A percentile compares a stretch with the other conserved stretches of the same genome.
Conservation (phyloP, 371 early-diverging fungal genomes). For the Mortierella sp. region DNA sequence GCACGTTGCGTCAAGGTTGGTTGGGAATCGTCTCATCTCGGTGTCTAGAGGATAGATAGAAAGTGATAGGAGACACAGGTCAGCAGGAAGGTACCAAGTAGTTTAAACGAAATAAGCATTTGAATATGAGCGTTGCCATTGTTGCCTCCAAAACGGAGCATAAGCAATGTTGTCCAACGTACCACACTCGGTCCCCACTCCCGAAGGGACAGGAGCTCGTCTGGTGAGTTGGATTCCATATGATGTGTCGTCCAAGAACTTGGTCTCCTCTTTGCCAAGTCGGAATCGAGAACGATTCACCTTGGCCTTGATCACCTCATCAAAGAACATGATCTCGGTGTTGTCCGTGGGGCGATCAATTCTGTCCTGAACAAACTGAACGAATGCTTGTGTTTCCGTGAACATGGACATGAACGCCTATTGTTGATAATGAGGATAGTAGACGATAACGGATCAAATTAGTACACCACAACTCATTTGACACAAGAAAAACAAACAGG, state of each 20-base stretch:
- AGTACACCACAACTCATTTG: not conserved
- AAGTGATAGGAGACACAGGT: not conserved
- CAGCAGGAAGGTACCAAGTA: not conserved
- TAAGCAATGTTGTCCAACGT: not conserved
- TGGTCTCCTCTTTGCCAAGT: conserved; percentile 82
- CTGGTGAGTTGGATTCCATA: conserved; percentile 16
- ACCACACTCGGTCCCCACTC: conserved; percentile 1
- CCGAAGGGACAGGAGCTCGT: conserved; percentile 9
- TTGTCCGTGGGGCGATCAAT: conserved; percentile 71
- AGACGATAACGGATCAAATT: not conserved
- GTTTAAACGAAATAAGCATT: too few relatives aligned
- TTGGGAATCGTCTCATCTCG: conserved; percentile 22
- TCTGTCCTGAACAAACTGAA: conserved; percentile 82
- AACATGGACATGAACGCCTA: conserved; percentile 71
- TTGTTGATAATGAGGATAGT: not conserved
- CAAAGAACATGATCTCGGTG: conserved; percentile 83
- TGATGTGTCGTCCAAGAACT: conserved; percentile 69
- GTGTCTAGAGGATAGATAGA: conserved; percentile 1
- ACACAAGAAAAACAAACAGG: not conserved
- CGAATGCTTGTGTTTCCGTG: conserved; percentile 81
- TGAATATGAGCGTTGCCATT: too few relatives aligned
- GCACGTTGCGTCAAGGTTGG: conserved; percentile 16
- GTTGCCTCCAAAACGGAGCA: not conserved
- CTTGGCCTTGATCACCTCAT: conserved; percentile 84
- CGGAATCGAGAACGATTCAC: conserved; percentile 80